A percentile compares a stretch with the other conserved stretches of the same genome.
phyloP scores from a whole-genome alignment of 768 basidiomycete species.

The Podaxis sp. region DNA sequence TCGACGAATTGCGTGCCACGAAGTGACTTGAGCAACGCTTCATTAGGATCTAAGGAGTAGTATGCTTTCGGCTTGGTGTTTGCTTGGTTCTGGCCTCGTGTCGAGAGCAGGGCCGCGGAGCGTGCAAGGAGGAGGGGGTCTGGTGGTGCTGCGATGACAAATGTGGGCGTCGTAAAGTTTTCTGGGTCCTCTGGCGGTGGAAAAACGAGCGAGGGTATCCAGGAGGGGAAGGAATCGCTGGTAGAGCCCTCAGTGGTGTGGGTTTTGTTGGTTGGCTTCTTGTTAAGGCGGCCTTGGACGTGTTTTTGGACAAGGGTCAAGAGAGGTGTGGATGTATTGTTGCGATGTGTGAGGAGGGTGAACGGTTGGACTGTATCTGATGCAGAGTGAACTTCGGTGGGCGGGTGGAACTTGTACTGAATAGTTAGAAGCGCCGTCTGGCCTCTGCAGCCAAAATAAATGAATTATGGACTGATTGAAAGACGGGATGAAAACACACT shows the following conservation, averaged over 20 bases:
- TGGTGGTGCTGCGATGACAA: constrained; percentile 53
- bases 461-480: background rate
- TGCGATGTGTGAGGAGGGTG: constrained; percentile 64
- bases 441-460: constrained; percentile 43
- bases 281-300: constrained; percentile 46
- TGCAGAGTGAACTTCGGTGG: constrained; percentile 36
- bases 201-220: constrained; percentile 54
- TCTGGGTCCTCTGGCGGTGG: constrained; percentile 58
- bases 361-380: constrained; percentile 37
- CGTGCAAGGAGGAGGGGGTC: constrained; percentile 29
- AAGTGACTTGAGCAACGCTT: constrained; percentile 49
- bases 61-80: constrained; percentile 38
- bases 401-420: constrained; percentile 67
- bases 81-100: constrained; percentile 11
- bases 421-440: constrained; percentile 68
- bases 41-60: constrained; percentile 54
- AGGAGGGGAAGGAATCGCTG: constrained; percentile 40
- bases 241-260: background rate
- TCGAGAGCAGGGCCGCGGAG: constrained; percentile 6
- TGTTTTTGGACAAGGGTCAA: constrained; percentile 48
- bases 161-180: constrained; percentile 55
- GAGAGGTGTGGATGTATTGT: constrained; percentile 50
- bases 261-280: constrained; percentile 27
- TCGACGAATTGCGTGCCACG: constrained; percentile 72
- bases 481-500: constrained; percentile 45